A percentile compares a stretch with the other conserved stretches of the same genome.
These are phyloP conservation scores for Mortierella sp. DNA, from an alignment of 371 early-diverging fungal genomes.

Conservation along the genomic window DNA sequence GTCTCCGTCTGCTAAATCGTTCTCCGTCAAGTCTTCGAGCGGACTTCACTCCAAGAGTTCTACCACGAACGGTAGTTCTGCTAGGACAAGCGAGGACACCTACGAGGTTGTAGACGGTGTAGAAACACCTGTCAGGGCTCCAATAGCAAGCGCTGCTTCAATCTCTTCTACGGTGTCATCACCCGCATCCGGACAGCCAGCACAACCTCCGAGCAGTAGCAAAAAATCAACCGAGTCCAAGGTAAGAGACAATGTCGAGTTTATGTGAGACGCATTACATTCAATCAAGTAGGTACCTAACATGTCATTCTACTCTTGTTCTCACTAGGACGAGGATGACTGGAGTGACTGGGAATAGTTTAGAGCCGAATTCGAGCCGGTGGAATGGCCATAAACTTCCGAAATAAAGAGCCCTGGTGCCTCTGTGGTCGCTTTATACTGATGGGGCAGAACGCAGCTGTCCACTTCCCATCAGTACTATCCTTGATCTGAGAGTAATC, in stretches of 20 bases:
- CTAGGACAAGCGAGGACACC: conserved; percentile 44
- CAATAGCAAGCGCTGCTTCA: conserved; percentile 26
- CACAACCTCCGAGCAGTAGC: conserved; percentile 7
- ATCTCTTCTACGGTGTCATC: conserved; percentile 32
- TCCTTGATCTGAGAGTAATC: too few relatives aligned
- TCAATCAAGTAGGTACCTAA: not conserved
- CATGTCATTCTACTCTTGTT: not conserved
- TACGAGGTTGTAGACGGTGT: conserved; percentile 42
- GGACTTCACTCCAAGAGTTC: conserved; percentile 28
- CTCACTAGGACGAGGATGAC: conserved; percentile 48
- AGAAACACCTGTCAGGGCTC: conserved; percentile 33
- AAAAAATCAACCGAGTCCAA: conserved; percentile 36
- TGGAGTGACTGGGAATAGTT: conserved; percentile 54
- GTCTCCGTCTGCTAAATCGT: conserved; percentile 22
- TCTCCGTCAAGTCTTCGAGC: conserved; percentile 14
- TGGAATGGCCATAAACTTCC: conserved; percentile 6
- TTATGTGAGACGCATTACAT: not conserved
- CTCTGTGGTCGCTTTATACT: conserved; percentile 34
- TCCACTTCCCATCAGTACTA: not conserved
- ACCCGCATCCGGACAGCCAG: conserved; percentile 20
- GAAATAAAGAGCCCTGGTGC: conserved; percentile 35
- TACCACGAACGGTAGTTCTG: conserved; percentile 41
- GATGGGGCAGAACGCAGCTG: conserved; percentile 26
- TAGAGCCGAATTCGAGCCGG: not conserved
- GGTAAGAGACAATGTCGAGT: conserved; percentile 11